Evolutionary conservation across 164 flowering plant genomes (phyloP), one percentile per base, ranked within the genome.

Genomic region (Liriodendron chinense): DNA sequence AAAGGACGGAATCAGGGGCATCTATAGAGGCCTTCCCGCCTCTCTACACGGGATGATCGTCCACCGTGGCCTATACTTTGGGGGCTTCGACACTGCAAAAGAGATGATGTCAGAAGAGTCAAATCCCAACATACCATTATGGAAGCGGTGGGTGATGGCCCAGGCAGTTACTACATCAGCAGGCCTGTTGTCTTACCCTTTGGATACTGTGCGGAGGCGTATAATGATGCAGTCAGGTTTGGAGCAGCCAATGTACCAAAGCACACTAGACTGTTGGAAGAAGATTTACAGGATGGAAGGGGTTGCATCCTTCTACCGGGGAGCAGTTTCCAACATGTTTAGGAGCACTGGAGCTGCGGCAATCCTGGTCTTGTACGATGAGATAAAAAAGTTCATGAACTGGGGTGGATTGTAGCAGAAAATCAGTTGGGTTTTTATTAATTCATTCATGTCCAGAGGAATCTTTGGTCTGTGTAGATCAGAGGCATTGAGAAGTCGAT

Each of bases 161-260:
- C 98, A 96, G 82, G 97, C 87, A 8, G 99, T 96, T 20, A 94
- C 99, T 10, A 94, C 98, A 34, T 89, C 97, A 9, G 98, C 99
- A 9, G 97, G 99, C 43, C 64, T 94, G 79, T 14, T 91, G 49
- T 96, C 99, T 0, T 96, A 96, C 77, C 99, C 99, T 5, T 78
- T 96, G 56, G 97, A 96, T 77, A 96, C 99, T 0, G 99, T 94
- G 47, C 74, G 99, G 68, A 86, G 99, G 80, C 85, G 98, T 24
- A 96, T 96, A 92, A 96, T 96, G 99, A 96, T 96, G 97, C 98
- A 96, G 76, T 94, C 99, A 21, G 99, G 98, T 16, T 49, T 83
- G 76, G 93, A 89, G 66, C 72, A 76, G 53, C 93, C 88, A 2
- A 86, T 89, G 92, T 96, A 90, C 75, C 66, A 25, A 16, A 89